A percentile compares a stretch with the other conserved stretches of the same genome.
These are phyloP conservation scores for Liriodendron chinense DNA, from an alignment of 164 flowering plant species.

Conservation along the genomic window DNA sequence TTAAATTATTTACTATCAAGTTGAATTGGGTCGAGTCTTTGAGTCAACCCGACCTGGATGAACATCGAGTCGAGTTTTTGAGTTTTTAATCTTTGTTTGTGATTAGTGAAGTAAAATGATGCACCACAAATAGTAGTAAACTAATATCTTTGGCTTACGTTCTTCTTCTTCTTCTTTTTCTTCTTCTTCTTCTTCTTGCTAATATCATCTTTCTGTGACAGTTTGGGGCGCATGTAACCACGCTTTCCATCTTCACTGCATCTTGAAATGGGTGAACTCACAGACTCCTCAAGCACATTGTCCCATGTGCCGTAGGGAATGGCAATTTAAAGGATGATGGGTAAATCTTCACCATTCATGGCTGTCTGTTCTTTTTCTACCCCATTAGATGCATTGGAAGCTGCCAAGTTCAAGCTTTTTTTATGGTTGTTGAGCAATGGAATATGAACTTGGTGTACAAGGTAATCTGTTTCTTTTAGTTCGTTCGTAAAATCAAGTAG, in stretches of 20 bases:
- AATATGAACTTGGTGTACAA: too few relatives aligned
- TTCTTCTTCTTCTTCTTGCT: neutral
- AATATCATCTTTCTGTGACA: conserved; percentile 21
- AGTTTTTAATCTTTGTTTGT: too few relatives aligned
- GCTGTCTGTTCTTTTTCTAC: neutral
- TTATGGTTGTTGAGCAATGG: neutral
- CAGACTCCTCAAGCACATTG: conserved; percentile 84
- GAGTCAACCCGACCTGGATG: too few relatives aligned
- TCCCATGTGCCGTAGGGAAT: conserved; percentile 83
- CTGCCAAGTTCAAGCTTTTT: neutral
- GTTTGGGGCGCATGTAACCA: conserved; percentile 96
- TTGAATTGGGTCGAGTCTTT: too few relatives aligned
- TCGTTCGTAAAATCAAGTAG: too few relatives aligned
- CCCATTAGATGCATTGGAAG: neutral
- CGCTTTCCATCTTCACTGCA: conserved; percentile 86
- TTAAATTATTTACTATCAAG: too few relatives aligned
- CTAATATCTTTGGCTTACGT: too few relatives aligned
- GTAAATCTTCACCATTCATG: neutral
- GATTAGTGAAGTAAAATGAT: too few relatives aligned
- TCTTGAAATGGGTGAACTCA: conserved; percentile 83
- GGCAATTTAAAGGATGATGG: conserved; percentile 69
- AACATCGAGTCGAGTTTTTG: too few relatives aligned
- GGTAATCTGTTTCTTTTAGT: too few relatives aligned
- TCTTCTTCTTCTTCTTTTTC: too few relatives aligned
- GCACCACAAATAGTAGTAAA: too few relatives aligned